phyloP scores from a whole-genome alignment of 345 rosid species.

The Firmiana major region DNA sequence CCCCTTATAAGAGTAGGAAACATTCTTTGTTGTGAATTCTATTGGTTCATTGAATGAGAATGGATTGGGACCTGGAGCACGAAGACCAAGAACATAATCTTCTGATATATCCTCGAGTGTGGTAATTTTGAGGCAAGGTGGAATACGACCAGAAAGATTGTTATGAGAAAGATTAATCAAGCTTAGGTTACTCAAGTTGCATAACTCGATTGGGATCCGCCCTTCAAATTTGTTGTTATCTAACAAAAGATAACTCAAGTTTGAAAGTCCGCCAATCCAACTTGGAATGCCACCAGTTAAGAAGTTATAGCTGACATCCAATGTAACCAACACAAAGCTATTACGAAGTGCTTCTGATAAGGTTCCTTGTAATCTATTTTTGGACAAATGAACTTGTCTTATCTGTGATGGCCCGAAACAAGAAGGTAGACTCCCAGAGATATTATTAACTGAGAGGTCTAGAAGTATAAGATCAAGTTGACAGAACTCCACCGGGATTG shows the following conservation, averaged over 20 bases:
- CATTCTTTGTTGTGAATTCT: conserved; percentile 18
- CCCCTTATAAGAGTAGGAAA: conserved; percentile 9
- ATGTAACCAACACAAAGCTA: not conserved
- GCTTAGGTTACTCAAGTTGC: conserved; percentile 8
- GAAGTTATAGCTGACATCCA: conserved; percentile 14
- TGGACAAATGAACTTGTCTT: not conserved
- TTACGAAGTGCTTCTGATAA: not conserved
- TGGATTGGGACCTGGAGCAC: no score
- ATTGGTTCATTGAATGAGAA: not conserved
- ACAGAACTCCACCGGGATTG: conserved; percentile 13
- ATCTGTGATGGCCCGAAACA: not conserved
- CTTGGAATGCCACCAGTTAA: not conserved
- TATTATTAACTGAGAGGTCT: conserved; percentile 13
- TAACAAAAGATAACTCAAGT: conserved; percentile 20
- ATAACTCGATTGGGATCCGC: conserved; percentile 8
- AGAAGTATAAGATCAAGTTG: not conserved
- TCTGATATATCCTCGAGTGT: not conserved
- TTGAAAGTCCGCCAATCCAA: not conserved
- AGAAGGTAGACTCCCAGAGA: conserved; percentile 6
- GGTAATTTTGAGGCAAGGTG: conserved; percentile 2
- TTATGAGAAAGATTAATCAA: conserved; percentile 28
- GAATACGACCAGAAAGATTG: conserved; percentile 15
- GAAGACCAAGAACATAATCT: no score
- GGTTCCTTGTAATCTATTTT: not conserved
- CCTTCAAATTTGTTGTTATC: conserved; percentile 21